Conservation (phyloP, 495 filamentous ascomycete genomes). For the Rhypophila decipiens region DNA sequence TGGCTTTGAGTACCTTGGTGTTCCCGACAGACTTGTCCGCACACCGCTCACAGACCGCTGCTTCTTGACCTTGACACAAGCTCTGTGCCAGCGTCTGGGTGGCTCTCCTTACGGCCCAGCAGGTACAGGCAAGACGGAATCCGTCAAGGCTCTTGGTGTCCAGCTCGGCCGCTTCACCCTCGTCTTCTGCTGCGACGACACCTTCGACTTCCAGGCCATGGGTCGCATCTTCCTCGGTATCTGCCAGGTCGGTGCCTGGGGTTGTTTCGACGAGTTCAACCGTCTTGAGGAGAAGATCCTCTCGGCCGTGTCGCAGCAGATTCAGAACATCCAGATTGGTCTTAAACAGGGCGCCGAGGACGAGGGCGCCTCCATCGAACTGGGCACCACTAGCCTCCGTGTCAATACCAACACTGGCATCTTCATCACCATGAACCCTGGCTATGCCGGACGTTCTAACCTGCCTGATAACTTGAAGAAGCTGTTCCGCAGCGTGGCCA, state of each 20-base stretch:
- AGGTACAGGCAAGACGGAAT: constrained; percentile 99
- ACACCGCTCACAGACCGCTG: constrained; percentile 96
- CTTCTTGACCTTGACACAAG: constrained; percentile 95
- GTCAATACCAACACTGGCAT: constrained; percentile 93
- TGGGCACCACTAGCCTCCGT: constrained; percentile 78
- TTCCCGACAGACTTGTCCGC: constrained; percentile 88
- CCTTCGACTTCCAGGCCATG: constrained; percentile 99
- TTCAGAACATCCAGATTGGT: constrained; percentile 97
- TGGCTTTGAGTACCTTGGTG: constrained; percentile 95
- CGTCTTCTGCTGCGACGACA: constrained; percentile 98
- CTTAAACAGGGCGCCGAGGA: constrained; percentile 74
- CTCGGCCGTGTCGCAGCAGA: constrained; percentile 95
- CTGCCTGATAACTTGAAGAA: constrained; percentile 98
- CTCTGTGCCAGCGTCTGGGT: constrained; percentile 87
- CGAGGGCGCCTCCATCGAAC: constrained; percentile 78
- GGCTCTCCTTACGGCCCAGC: constrained; percentile 97
- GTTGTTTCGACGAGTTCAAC: constrained; percentile 99
- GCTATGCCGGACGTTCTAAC: constrained; percentile 96
- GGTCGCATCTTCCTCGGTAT: constrained; percentile 98
- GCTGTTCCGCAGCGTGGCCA: constrained; percentile 95
- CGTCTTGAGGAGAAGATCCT: constrained; percentile 94
- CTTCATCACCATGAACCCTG: constrained; percentile 99
- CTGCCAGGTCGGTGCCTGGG: constrained; percentile 98
- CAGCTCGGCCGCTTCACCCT: constrained; percentile 96
- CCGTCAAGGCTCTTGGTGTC: constrained; percentile 93